A percentile compares a stretch with the other conserved stretches of the same genome.
These are phyloP conservation scores for Sporothrix pallida DNA, from an alignment of 2,329 filamentous ascomycete species.

Conservation along the genomic window DNA sequence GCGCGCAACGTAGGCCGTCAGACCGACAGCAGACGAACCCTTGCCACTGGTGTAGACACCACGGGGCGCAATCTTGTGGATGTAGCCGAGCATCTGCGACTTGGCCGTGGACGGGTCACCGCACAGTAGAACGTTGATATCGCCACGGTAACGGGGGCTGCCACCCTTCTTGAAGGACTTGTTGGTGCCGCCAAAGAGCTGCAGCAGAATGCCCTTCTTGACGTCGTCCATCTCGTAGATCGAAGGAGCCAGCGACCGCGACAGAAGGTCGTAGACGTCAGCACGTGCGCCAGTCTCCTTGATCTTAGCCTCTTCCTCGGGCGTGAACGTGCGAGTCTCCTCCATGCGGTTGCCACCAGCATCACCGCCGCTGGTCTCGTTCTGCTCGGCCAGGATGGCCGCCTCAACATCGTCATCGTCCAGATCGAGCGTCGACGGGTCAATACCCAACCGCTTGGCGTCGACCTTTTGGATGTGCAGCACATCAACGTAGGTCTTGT, in stretches of 20 bases:
- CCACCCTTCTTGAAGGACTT: constrained; percentile 97
- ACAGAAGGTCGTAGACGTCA: constrained; percentile 91
- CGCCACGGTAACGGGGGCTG: constrained; percentile 92
- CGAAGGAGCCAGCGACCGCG: constrained; percentile 89
- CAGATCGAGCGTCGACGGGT: constrained; percentile 79
- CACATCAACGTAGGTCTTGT: constrained; percentile 97
- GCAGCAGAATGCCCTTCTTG: constrained; percentile 96
- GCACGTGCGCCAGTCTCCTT: constrained; percentile 76
- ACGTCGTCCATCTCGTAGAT: constrained; percentile 99
- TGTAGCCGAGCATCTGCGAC: constrained; percentile 90
- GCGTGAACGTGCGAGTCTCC: constrained; percentile 79
- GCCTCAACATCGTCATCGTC: constrained; percentile 68
- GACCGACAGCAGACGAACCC: constrained; percentile 79
- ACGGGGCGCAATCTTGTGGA: constrained; percentile 96
- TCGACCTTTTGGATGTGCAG: constrained; percentile 96
- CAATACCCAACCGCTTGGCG: constrained; percentile 90
- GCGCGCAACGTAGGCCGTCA: constrained; percentile 80
- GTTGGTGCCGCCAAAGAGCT: constrained; percentile 96
- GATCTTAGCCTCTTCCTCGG: constrained; percentile 90
- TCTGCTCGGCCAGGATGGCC: constrained; percentile 49
- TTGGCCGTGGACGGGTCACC: constrained; percentile 97
- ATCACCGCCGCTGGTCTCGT: constrained; percentile 50
- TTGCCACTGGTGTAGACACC: constrained; percentile 82
- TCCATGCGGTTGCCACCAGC: constrained; percentile 77
- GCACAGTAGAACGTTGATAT: constrained; percentile 96